phyloP scores from a whole-genome alignment of 164 flowering plant species.

The Brasenia schreberi region DNA sequence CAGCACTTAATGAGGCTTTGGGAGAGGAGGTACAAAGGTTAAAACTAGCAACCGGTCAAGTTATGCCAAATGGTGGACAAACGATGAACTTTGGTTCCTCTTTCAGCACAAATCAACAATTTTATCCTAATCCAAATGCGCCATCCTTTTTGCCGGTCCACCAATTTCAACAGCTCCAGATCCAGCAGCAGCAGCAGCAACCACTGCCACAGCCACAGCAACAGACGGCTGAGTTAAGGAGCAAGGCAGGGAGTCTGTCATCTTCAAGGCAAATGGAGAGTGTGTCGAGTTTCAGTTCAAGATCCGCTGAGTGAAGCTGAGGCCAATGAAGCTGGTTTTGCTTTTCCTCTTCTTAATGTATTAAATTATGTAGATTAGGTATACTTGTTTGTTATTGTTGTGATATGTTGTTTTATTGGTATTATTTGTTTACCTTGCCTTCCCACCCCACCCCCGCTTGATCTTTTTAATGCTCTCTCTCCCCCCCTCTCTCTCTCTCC shows the following conservation, averaged over 20 bases:
- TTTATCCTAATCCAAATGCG: conserved; percentile 50
- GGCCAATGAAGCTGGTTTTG: too few relatives aligned
- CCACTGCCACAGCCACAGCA: conserved; percentile 30
- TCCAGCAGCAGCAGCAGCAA: conserved; percentile 79
- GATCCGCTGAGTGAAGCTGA: too few relatives aligned
- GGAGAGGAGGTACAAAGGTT: conserved; percentile 94
- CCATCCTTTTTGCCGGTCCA: conserved; percentile 65
- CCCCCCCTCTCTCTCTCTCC: too few relatives aligned
- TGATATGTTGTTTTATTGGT: too few relatives aligned
- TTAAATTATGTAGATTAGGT: too few relatives aligned
- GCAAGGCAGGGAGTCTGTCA: conserved; percentile 25
- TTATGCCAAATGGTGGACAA: conserved; percentile 52
- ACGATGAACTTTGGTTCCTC: conserved; percentile 55
- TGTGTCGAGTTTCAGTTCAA: conserved; percentile 8
- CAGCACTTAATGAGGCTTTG: conserved; percentile 83
- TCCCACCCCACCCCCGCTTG: too few relatives aligned
- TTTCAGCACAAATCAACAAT: conserved; percentile 48
- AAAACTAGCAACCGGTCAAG: conserved; percentile 78
- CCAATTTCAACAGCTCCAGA: conserved; percentile 90
- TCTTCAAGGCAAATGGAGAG: conserved; percentile 32
- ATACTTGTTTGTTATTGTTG: too few relatives aligned
- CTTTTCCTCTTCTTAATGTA: too few relatives aligned
- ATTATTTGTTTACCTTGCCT: too few relatives aligned
- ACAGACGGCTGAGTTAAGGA: conserved; percentile 27
- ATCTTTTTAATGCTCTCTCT: too few relatives aligned